Evolutionary conservation across 108 stramenopile genomes (phyloP).

Genomic region (Discostella stelligeroides): DNA sequence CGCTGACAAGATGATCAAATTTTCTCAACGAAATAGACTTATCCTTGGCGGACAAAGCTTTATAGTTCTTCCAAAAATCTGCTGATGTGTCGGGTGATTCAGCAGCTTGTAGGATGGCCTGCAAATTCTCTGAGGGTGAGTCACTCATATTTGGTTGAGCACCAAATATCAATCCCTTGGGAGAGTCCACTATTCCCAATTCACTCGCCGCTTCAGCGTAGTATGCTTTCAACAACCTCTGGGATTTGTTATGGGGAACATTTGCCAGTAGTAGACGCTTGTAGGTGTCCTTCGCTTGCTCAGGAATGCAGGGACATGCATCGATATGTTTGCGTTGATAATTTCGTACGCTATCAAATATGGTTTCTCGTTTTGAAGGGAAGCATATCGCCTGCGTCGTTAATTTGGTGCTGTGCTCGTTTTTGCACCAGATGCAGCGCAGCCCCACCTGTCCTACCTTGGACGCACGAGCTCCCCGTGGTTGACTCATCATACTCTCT

Average conservation of each 20-base stretch:
- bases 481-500: neutral
- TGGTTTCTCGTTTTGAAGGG: slow-evolving; percentile 18
- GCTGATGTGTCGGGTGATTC: neutral
- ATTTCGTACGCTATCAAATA: slow-evolving; percentile 23
- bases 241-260: slow-evolving; percentile 3
- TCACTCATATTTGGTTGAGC: slow-evolving; percentile 10
- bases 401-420: neutral
- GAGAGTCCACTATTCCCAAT: slow-evolving; percentile 21
- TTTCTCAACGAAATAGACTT: slow-evolving; percentile 2
- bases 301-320: slow-evolving; percentile 2
- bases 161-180: slow-evolving; percentile 24
- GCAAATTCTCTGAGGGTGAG: slow-evolving; percentile 15
- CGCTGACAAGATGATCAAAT: slow-evolving; percentile 9
- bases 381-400: slow-evolving; percentile 17
- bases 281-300: neutral
- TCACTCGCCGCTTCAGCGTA: slow-evolving; percentile 21
- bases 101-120: slow-evolving; percentile 1
- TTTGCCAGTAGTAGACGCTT: neutral
- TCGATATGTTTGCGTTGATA: slow-evolving; percentile 15
- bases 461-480: slow-evolving; percentile 17
- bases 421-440: slow-evolving; percentile 17
- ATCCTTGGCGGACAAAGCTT: slow-evolving; percentile 10
- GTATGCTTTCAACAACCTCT: slow-evolving; percentile 18
- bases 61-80: neutral
- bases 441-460: slow-evolving; percentile 22